Conservation (phyloP, 768 basidiomycete species). For the Boletus sp. region DNA sequence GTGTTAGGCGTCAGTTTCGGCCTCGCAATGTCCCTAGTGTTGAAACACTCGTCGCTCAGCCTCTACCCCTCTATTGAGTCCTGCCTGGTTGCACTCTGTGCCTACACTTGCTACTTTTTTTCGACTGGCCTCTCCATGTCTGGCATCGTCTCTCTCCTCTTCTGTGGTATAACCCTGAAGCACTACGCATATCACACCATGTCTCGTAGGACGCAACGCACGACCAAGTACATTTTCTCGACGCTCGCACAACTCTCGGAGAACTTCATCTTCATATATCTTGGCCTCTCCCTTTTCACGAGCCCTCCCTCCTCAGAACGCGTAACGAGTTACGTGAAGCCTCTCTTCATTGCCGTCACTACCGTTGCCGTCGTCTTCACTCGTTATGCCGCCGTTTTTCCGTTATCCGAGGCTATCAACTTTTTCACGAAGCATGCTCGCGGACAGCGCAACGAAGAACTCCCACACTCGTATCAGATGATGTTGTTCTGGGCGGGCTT, state of each 20-base stretch:
- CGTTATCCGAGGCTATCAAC: conserved; percentile 92
- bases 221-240: conserved; percentile 93
- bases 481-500: conserved; percentile 99
- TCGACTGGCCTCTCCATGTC: conserved; percentile 94
- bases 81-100: conserved; percentile 91
- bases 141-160: conserved; percentile 95
- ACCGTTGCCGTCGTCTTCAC: conserved; percentile 92
- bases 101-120: conserved; percentile 98
- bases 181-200: conserved; percentile 99
- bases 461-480: conserved; percentile 98
- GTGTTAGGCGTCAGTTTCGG: conserved; percentile 90
- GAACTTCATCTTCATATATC: conserved; percentile 99
- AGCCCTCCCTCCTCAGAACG: conserved; percentile 72
- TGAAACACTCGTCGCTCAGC: conserved; percentile 89
- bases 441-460: conserved; percentile 83
- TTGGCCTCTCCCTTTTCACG: conserved; percentile 96
- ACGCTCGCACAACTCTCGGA: conserved; percentile 93
- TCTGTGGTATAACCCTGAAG: conserved; percentile 98
- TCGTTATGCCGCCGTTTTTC: conserved; percentile 94
- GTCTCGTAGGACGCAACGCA: conserved; percentile 90
- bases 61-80: conserved; percentile 93
- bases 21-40: conserved; percentile 82
- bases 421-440: conserved; percentile 81
- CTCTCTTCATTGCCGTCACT: conserved; percentile 89
- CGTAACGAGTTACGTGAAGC: conserved; percentile 86